A percentile compares a stretch with the other conserved stretches of the same genome.
These are phyloP conservation scores for Abelmoschus esculentus DNA, from an alignment of 345 rosid genomes.

Conservation along the genomic window DNA sequence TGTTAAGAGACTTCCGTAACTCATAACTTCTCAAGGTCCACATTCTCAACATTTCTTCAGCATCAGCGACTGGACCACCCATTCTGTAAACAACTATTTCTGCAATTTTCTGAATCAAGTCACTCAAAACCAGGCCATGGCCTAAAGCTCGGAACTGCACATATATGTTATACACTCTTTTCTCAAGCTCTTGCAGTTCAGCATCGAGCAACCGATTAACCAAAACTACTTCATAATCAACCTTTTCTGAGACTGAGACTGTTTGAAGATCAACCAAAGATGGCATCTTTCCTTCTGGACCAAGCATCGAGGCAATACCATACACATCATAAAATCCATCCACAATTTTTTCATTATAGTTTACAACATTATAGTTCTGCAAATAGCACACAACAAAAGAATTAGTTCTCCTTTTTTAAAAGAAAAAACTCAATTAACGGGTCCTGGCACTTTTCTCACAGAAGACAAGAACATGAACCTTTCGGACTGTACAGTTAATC, in stretches of 20 bases:
- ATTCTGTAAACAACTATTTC: conserved; percentile 73
- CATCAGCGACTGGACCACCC: conserved; percentile 90
- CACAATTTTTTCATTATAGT: conserved; percentile 65
- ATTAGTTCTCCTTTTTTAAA: background rate
- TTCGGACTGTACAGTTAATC: too few relatives aligned
- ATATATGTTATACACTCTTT: conserved; percentile 36
- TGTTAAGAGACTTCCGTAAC: conserved; percentile 50
- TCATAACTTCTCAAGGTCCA: conserved; percentile 63
- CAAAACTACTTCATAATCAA: conserved; percentile 69
- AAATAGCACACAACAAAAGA: conserved; percentile 2
- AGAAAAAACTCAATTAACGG: background rate
- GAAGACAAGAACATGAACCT: too few relatives aligned
- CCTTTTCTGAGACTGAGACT: conserved; percentile 47
- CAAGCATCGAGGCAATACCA: conserved; percentile 51
- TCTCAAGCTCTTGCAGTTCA: conserved; percentile 72
- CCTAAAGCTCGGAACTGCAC: conserved; percentile 38
- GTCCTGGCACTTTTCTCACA: background rate
- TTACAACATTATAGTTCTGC: conserved; percentile 81
- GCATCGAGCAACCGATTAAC: conserved; percentile 74
- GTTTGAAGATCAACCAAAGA: conserved; percentile 77
- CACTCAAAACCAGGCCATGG: conserved; percentile 37
- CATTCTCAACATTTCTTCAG: conserved; percentile 69
- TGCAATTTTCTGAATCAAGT: conserved; percentile 74
- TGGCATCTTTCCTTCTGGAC: conserved; percentile 71
- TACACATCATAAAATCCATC: conserved; percentile 91